phyloP scores from a whole-genome alignment of 2,329 filamentous ascomycete genomes.

The Stachybotrys echinatus region DNA sequence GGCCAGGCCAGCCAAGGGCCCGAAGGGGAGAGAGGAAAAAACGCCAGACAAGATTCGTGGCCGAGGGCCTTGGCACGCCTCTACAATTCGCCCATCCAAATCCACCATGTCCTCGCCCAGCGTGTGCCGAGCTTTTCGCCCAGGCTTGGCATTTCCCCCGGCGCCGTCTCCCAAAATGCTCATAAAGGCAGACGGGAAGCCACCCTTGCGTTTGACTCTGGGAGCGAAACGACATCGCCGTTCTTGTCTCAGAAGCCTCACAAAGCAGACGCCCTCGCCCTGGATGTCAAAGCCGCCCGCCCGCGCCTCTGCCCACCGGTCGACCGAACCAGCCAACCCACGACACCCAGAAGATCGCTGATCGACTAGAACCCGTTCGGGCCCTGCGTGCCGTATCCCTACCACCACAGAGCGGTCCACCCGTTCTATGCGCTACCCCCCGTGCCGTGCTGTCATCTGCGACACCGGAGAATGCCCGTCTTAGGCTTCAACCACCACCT shows the following conservation, averaged over 20 bases:
- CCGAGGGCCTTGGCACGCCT: not conserved
- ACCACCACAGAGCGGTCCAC: not conserved
- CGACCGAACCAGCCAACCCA: not conserved
- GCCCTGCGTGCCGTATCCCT: not conserved
- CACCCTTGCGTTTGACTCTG: not conserved
- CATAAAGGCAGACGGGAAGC: not conserved
- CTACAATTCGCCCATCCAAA: not conserved
- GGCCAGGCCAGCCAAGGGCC: not conserved
- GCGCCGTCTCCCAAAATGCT: not conserved
- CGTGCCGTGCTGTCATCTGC: not conserved
- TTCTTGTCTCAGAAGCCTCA: not conserved
- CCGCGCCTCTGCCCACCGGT: not conserved
- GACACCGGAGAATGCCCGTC: not conserved
- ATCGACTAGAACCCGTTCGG: not conserved
- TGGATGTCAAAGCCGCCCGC: not conserved
- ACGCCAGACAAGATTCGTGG: not conserved
- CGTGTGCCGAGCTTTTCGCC: not conserved
- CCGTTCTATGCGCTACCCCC: slow-evolving; percentile 4
- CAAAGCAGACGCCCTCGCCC: too few species aligned
- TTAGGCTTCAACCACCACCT: slow-evolving; percentile 2
- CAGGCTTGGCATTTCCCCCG: slow-evolving; percentile 1
- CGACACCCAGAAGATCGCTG: not conserved
- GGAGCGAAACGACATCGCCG: not conserved
- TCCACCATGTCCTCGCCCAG: not conserved
- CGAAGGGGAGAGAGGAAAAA: not conserved